Base-by-base conservation (phyloP, 495 filamentous ascomycete genomes). In the Penicillium odoratum region DNA sequence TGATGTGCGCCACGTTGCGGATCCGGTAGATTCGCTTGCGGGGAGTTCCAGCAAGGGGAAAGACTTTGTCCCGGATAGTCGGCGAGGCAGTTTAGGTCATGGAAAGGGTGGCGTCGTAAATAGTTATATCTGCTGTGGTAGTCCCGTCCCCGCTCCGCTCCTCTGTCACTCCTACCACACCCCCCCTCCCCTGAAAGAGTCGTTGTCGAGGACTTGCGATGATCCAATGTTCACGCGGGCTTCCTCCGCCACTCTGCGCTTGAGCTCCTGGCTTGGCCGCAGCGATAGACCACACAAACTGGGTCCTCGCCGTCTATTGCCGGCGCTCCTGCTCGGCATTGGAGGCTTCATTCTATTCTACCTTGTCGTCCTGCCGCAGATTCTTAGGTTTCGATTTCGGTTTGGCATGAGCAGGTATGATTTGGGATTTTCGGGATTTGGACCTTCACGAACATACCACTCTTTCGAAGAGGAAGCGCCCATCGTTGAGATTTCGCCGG, bases 381-480 rank as follows among this genome's bases (percentile, higher is more conserved):
- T 76, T 5, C 30, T 56, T 21, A 56, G 65, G n/a, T 60, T 76
- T 31, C 65, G 68, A 16, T 65, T 74, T 18, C 72, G 70, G 5
- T 9, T 55, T n/a, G 70, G 63, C 11, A 47, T 74, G 26, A 69
- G 68, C 54, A 61, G 55, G 61, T 76, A 76, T 60, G 72, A 76
- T 47, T 51, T 73, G 15, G 74, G 74, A 7, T 49, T 60, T 7
- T 68, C 72, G 48, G 74, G 74, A 4, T 71, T 76, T 34, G 71
- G 70, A 3, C 74, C 74, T 7, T 66, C 71, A 7, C 65, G 38
- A 48, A 53, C 44, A 40, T 76, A 72, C 43, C 54, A 58, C 38
- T 74, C 72, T 6, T 74, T 74, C 45, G 63, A 70, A 1, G 58
- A 69, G 47, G 67, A 74, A 21, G 67, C 74, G 5, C 73, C 69